Conservation (phyloP, 495 filamentous ascomycete genomes). For the Tuber borchii region DNA sequence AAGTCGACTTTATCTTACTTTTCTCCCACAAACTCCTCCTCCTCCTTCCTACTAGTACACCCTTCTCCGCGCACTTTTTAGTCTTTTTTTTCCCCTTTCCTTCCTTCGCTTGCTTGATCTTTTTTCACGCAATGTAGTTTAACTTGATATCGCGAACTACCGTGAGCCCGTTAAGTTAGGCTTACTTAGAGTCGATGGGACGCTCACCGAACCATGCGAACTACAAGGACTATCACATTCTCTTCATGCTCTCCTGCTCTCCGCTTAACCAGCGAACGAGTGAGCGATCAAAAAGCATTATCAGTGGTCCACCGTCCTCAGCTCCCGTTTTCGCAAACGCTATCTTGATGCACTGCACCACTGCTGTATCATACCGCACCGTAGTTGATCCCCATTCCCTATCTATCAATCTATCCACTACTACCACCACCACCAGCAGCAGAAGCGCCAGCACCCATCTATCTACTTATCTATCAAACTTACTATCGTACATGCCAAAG, state of each 20-base stretch:
- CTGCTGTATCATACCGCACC: background rate
- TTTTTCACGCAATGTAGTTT: background rate
- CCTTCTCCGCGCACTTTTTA: background rate
- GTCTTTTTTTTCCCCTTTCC: background rate
- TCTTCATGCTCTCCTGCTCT: background rate
- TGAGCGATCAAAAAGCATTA: background rate
- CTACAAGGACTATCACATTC: background rate
- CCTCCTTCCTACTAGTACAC: background rate
- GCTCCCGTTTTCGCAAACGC: background rate
- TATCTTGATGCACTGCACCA: background rate
- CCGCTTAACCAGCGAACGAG: background rate
- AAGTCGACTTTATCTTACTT: slow-evolving; percentile 6
- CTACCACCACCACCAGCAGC: background rate
- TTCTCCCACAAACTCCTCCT: background rate
- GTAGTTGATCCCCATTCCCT: background rate
- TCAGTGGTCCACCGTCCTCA: background rate
- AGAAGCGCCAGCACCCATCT: background rate
- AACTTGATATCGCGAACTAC: background rate
- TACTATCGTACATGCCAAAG: background rate
- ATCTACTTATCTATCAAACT: background rate
- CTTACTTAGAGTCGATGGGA: background rate
- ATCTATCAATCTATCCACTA: background rate
- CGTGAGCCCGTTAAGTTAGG: background rate
- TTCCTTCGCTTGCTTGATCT: background rate
- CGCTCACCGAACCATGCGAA: background rate